Evolutionary conservation across 495 filamentous ascomycete species (phyloP).

Genomic region (Penicillium flavigenum): DNA sequence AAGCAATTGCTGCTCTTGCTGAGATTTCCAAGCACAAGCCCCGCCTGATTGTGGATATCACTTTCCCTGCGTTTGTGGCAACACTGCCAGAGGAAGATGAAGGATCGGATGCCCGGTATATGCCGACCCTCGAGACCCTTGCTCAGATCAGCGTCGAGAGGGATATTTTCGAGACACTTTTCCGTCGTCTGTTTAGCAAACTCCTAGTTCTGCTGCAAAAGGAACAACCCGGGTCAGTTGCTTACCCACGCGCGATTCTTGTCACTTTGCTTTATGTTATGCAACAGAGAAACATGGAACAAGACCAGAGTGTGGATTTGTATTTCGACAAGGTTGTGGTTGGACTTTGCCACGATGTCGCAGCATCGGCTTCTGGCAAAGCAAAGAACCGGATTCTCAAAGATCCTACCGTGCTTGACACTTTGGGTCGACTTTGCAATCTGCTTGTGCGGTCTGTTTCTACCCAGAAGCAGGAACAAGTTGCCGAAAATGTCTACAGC

Average conservation of each 20-base stretch:
- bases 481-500: slow-evolving; percentile 57
- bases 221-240: slow-evolving; percentile 46
- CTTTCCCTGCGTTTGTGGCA: slow-evolving; percentile 72
- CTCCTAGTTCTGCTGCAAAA: slow-evolving; percentile 58
- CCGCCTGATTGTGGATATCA: slow-evolving; percentile 66
- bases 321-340: slow-evolving; percentile 64
- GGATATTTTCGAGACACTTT: slow-evolving; percentile 66
- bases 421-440: slow-evolving; percentile 62
- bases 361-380: slow-evolving; percentile 41
- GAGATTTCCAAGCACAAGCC: slow-evolving; percentile 67
- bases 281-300: slow-evolving; percentile 50
- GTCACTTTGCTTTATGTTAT: slow-evolving; percentile 66
- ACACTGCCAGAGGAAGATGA: slow-evolving; percentile 61
- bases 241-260: slow-evolving; percentile 60
- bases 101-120: slow-evolving; percentile 43
- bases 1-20: slow-evolving; percentile 62
- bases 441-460: slow-evolving; percentile 58
- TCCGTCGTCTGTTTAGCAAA: slow-evolving; percentile 66
- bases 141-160: slow-evolving; percentile 66
- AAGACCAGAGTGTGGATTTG: slow-evolving; percentile 49
- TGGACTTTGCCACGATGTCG: slow-evolving; percentile 46
- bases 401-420: slow-evolving; percentile 57
- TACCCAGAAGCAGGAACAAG: slow-evolving; percentile 51
- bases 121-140: slow-evolving; percentile 63
- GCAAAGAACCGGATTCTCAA: slow-evolving; percentile 47